Evolutionary conservation across 2,329 filamentous ascomycete species (phyloP).

Genomic region (Pestalotiopsis sp.): DNA sequence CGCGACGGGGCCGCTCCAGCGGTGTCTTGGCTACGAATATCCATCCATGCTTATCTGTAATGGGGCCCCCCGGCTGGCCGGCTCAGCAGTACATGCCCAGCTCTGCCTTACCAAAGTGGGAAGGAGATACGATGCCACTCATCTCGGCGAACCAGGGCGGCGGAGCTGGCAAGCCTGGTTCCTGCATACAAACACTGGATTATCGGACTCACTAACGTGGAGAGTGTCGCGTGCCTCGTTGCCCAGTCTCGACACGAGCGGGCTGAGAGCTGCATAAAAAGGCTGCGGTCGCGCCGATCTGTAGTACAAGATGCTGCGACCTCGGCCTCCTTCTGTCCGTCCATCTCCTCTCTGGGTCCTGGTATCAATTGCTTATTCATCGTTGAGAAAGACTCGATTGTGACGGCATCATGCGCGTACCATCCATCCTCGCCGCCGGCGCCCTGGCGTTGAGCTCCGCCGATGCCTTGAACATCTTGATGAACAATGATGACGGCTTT

Average conservation of each 20-base stretch:
- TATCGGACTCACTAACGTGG: not conserved
- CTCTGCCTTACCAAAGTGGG: not conserved
- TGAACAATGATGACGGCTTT: constrained; percentile 42
- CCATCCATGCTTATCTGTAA: constrained; percentile 1
- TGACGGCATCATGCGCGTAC: not conserved
- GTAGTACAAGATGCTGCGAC: not conserved
- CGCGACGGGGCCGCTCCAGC: not conserved
- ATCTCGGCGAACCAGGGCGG: not conserved
- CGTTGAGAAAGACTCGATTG: not conserved
- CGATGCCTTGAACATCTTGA: constrained; percentile 10
- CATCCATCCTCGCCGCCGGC: not conserved
- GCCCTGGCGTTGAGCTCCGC: not conserved
- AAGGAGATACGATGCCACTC: constrained; percentile 7
- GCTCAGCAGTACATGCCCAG: constrained; percentile 2
- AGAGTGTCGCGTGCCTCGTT: constrained; percentile 6
- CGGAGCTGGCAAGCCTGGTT: not conserved
- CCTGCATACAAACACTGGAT: constrained; percentile 5
- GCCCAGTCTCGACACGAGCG: not conserved
- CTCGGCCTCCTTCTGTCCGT: not conserved
- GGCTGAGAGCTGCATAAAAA: not conserved
- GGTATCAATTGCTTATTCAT: not conserved
- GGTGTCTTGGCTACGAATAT: not conserved
- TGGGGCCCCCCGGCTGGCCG: not conserved
- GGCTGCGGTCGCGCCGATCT: not conserved
- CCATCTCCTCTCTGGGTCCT: not conserved